phyloP scores from a whole-genome alignment of 805 yeast genomes.

The Saccharomycopsis selenospora region DNA sequence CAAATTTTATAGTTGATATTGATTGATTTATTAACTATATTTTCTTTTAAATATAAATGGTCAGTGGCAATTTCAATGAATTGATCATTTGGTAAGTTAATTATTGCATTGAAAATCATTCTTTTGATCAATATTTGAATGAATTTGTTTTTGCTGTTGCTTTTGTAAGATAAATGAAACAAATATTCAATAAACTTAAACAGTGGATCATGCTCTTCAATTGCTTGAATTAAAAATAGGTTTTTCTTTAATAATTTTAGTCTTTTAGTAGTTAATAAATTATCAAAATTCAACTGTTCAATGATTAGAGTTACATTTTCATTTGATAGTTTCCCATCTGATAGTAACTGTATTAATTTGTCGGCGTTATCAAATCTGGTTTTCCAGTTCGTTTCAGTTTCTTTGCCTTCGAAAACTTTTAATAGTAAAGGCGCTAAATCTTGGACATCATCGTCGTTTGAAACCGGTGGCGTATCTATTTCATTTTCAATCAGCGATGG shows the following conservation, averaged over 20 bases:
- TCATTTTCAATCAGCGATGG: too few species aligned
- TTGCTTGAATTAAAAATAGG: background rate
- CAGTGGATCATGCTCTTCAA: background rate
- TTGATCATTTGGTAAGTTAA: background rate
- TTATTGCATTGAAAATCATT: background rate
- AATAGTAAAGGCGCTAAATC: too few species aligned
- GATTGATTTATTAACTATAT: background rate
- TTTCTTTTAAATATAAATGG: background rate
- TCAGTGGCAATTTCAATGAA: background rate
- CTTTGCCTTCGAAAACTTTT: slow-evolving; percentile 1
- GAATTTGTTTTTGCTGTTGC: slow-evolving; percentile 1
- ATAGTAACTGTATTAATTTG: background rate
- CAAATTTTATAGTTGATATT: background rate
- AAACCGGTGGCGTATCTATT: too few species aligned
- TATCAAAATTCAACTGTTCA: background rate
- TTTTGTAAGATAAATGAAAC: slow-evolving; percentile 1
- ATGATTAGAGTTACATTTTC: background rate
- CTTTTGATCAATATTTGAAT: background rate
- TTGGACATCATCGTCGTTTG: too few species aligned
- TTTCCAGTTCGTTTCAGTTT: background rate
- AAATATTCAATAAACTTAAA: background rate
- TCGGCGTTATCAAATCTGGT: background rate
- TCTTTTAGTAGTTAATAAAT: background rate
- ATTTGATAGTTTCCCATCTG: background rate
- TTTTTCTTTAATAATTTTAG: background rate